Conservation (phyloP, 176 grass and related monocot species). For the Ananas comosus region DNA sequence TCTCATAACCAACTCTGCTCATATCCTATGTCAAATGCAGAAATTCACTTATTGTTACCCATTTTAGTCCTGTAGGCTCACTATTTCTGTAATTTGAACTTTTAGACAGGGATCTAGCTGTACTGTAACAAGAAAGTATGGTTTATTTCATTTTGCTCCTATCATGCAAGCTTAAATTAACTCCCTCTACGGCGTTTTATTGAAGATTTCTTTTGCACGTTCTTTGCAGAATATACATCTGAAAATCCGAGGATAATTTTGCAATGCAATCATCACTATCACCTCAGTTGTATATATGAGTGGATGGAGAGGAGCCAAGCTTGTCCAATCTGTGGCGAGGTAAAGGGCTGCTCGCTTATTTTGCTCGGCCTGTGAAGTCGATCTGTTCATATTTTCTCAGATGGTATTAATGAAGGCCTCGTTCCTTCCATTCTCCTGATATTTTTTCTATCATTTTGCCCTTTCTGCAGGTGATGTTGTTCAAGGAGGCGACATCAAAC, state of each 20-base stretch:
- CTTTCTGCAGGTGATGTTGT: too few species aligned
- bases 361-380: neutral
- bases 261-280: slow-evolving; percentile 7
- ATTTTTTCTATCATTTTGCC: neutral
- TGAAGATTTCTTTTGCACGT: neutral
- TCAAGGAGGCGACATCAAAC: too few species aligned
- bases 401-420: neutral
- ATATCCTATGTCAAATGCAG: too few species aligned
- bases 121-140: neutral
- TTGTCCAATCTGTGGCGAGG: neutral
- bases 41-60: too few species aligned
- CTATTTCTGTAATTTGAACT: too few species aligned
- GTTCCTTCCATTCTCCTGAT: neutral
- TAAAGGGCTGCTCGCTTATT: neutral
- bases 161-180: too few species aligned
- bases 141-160: too few species aligned
- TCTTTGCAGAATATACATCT: neutral
- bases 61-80: too few species aligned
- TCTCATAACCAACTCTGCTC: too few species aligned
- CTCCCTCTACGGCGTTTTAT: neutral
- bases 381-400: neutral
- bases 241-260: slow-evolving; percentile 5
- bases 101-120: neutral
- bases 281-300: neutral
- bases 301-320: neutral